phyloP scores from a whole-genome alignment of 768 basidiomycete species.

The Pisolithus orientalis region DNA sequence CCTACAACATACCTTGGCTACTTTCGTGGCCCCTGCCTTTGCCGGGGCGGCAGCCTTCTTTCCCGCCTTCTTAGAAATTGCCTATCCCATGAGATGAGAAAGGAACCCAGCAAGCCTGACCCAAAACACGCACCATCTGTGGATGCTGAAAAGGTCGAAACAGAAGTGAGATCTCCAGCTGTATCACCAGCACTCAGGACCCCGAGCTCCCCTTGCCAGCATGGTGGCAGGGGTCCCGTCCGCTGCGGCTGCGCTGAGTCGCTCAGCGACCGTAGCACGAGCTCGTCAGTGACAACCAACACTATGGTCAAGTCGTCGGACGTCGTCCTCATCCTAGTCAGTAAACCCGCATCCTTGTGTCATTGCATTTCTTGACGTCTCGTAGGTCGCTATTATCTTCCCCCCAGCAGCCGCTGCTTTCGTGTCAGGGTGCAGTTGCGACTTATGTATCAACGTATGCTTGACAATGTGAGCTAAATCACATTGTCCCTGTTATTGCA shows the following conservation, averaged over 20 bases:
- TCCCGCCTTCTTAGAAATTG: slow-evolving; percentile 84
- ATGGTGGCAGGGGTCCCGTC: slow-evolving; percentile 15
- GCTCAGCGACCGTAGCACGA: not conserved
- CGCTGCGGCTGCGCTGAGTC: slow-evolving; percentile 12
- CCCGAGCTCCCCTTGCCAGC: not conserved
- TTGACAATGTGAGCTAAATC: slow-evolving; percentile 60
- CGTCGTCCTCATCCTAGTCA: slow-evolving; percentile 70
- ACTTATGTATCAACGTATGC: slow-evolving; percentile 78
- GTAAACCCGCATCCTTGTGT: slow-evolving; percentile 15
- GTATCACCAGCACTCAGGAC: not conserved
- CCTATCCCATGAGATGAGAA: slow-evolving; percentile 36
- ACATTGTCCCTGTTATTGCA: not conserved
- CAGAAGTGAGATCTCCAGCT: no score
- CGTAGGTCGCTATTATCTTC: slow-evolving; percentile 72
- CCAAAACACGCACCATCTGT: slow-evolving; percentile 15
- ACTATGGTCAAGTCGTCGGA: slow-evolving; percentile 57
- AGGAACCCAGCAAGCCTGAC: not conserved
- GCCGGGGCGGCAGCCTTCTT: slow-evolving; percentile 63
- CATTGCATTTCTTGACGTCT: not conserved
- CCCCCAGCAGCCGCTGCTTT: slow-evolving; percentile 77
- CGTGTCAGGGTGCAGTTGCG: slow-evolving; percentile 78
- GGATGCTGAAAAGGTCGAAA: slow-evolving; percentile 3
- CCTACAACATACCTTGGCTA: slow-evolving; percentile 61
- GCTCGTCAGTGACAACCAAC: not conserved
- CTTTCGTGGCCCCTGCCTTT: slow-evolving; percentile 55